phyloP scores from a whole-genome alignment of 2,329 filamentous ascomycete species.

The Coniochaeta ligniaria region DNA sequence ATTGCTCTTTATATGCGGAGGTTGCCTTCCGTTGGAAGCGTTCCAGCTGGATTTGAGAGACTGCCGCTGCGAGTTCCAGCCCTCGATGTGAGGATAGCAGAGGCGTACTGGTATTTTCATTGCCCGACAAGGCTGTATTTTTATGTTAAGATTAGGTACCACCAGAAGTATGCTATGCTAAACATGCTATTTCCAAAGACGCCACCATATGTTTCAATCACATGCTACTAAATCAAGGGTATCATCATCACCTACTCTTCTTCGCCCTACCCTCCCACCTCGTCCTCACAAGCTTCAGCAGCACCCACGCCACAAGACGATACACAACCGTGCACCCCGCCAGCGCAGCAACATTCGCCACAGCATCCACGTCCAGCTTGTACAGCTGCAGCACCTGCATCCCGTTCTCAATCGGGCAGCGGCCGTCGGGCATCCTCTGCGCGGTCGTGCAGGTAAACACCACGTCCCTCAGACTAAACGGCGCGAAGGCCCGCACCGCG shows the following conservation, averaged over 20 bases:
- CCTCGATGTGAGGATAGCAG: not conserved
- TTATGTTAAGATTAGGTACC: too few species aligned
- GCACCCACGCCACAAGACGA: slow-evolving; percentile 52
- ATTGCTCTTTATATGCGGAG: not conserved
- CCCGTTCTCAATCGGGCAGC: slow-evolving; percentile 60
- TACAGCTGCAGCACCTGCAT: slow-evolving; percentile 62
- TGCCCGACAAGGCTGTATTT: too few species aligned
- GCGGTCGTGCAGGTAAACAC: slow-evolving; percentile 55
- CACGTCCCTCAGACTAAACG: slow-evolving; percentile 55
- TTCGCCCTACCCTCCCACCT: slow-evolving; percentile 33
- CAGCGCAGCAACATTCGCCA: slow-evolving; percentile 54
- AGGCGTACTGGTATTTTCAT: not conserved
- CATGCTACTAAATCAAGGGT: not conserved
- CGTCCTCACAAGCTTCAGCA: slow-evolving; percentile 48
- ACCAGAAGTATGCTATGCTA: not conserved
- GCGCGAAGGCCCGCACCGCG: slow-evolving; percentile 57
- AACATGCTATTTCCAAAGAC: not conserved
- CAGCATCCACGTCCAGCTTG: slow-evolving; percentile 53
- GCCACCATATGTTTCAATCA: not conserved
- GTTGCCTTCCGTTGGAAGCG: not conserved
- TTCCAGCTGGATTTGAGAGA: too few species aligned
- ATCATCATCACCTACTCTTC: not conserved
- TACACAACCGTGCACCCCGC: slow-evolving; percentile 60
- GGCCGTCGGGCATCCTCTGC: slow-evolving; percentile 52
- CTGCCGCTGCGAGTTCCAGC: not conserved